phyloP scores from a whole-genome alignment of 176 grass and related monocot genomes.

The Pharus latifolius region DNA sequence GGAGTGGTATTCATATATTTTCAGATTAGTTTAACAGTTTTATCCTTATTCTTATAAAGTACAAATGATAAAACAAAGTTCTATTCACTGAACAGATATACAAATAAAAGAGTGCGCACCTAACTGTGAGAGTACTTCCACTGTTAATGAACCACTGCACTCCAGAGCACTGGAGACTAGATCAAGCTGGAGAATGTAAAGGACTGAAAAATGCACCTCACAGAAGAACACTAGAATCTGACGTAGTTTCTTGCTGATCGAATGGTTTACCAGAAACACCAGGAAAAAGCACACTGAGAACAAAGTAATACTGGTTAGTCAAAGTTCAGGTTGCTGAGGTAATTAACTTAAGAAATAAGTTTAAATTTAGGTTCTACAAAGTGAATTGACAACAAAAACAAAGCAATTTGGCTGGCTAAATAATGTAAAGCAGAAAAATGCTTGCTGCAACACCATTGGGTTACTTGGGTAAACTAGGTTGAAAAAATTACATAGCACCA shows the following conservation, averaged over 20 bases:
- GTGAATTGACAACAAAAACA: background rate
- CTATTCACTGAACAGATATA: background rate
- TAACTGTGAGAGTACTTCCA: slow-evolving; percentile 84
- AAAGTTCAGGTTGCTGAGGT: background rate
- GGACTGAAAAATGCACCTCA: slow-evolving; percentile 78
- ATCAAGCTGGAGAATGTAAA: slow-evolving; percentile 97
- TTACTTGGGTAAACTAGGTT: background rate
- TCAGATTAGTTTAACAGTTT: too few species aligned
- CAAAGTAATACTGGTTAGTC: slow-evolving; percentile 8
- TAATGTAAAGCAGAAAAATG: background rate
- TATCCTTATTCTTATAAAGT: too few species aligned
- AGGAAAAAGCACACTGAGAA: slow-evolving; percentile 91
- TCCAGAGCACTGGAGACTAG: slow-evolving; percentile 67
- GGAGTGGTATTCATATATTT: too few species aligned
- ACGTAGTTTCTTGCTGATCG: slow-evolving; percentile 57
- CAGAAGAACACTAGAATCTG: slow-evolving; percentile 86
- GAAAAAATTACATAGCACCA: background rate
- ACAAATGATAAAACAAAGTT: background rate
- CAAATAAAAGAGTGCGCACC: slow-evolving; percentile 46
- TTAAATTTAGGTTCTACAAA: background rate
- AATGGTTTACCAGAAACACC: slow-evolving; percentile 88
- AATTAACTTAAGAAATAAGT: background rate
- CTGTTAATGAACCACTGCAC: slow-evolving; percentile 48
- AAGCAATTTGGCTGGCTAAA: background rate
- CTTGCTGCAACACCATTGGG: background rate